phyloP scores from a whole-genome alignment of 768 basidiomycete genomes.

The Agaricus subrufescens region DNA sequence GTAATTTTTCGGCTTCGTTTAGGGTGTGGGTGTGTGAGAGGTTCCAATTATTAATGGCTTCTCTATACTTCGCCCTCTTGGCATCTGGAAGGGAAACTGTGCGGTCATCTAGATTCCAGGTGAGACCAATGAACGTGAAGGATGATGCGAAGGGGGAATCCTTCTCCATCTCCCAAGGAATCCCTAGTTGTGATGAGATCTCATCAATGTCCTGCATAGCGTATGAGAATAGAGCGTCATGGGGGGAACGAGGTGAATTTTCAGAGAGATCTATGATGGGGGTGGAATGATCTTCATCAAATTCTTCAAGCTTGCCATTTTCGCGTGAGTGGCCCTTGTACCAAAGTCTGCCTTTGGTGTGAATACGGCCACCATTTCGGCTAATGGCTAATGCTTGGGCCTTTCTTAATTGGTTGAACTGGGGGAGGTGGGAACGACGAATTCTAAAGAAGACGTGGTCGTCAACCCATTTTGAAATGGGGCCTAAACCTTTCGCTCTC shows the following conservation, averaged over 20 bases:
- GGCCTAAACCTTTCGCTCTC: slow-evolving; percentile 19
- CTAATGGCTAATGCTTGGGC: not conserved
- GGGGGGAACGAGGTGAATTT: not conserved
- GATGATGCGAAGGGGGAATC: slow-evolving; percentile 2
- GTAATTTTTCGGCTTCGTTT: slow-evolving; percentile 14
- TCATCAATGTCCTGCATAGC: slow-evolving; percentile 24
- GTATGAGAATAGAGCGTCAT: not conserved
- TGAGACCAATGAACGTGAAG: slow-evolving; percentile 8
- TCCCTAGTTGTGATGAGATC: slow-evolving; percentile 19
- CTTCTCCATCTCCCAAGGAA: slow-evolving; percentile 18
- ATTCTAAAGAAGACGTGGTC: slow-evolving; percentile 22
- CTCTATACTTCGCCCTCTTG: slow-evolving; percentile 16
- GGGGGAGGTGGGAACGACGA: not conserved
- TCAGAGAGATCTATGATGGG: slow-evolving; percentile 20
- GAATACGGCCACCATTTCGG: not conserved
- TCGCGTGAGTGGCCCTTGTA: slow-evolving; percentile 17
- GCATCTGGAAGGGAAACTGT: slow-evolving; percentile 10
- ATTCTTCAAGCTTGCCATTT: slow-evolving; percentile 18
- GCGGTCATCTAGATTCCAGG: not conserved
- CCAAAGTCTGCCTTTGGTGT: slow-evolving; percentile 16
- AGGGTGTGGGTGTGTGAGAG: slow-evolving; percentile 12
- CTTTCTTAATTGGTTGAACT: not conserved
- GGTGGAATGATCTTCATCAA: slow-evolving; percentile 23
- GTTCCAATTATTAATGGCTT: slow-evolving; percentile 19
- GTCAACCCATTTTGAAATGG: slow-evolving; percentile 26